Evolutionary conservation across 371 early-diverging fungal genomes (phyloP).

Genomic region (Mucor velutinosus): DNA sequence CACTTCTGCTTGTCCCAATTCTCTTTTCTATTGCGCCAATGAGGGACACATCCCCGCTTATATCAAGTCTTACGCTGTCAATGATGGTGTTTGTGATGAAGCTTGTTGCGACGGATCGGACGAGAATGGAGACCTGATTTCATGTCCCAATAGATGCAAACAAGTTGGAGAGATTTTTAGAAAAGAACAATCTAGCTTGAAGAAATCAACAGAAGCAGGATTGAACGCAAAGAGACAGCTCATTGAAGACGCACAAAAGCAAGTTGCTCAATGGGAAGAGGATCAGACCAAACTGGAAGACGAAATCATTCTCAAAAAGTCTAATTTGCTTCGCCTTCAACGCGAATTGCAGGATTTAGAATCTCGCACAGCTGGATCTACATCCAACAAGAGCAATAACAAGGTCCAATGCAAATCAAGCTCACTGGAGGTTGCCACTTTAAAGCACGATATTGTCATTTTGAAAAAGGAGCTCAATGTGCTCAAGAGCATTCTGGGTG

Average conservation of each 20-base stretch:
- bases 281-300: slow-evolving; percentile 40
- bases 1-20: slow-evolving; percentile 88
- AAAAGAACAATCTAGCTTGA: slow-evolving; percentile 35
- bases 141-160: slow-evolving; percentile 78
- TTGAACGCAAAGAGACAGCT: slow-evolving; percentile 34
- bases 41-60: slow-evolving; percentile 70
- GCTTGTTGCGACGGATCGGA: slow-evolving; percentile 96
- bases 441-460: slow-evolving; percentile 35
- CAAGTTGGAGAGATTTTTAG: slow-evolving; percentile 58
- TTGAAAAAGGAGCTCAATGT: slow-evolving; percentile 40
- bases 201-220: slow-evolving; percentile 29
- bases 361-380: background rate
- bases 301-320: slow-evolving; percentile 35
- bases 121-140: slow-evolving; percentile 62
- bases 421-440: slow-evolving; percentile 24
- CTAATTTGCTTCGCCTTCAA: slow-evolving; percentile 23
- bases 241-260: slow-evolving; percentile 36
- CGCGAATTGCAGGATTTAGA: slow-evolving; percentile 23
- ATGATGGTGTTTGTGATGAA: slow-evolving; percentile 93
- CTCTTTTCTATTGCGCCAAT: slow-evolving; percentile 83
- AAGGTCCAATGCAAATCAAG: slow-evolving; percentile 21
- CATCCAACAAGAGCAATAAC: background rate
- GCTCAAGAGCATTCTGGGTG: slow-evolving; percentile 51
- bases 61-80: slow-evolving; percentile 77
- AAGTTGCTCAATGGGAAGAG: slow-evolving; percentile 36